phyloP scores from a whole-genome alignment of 23 red algal genomes.

The Gracilaria gracilis region DNA sequence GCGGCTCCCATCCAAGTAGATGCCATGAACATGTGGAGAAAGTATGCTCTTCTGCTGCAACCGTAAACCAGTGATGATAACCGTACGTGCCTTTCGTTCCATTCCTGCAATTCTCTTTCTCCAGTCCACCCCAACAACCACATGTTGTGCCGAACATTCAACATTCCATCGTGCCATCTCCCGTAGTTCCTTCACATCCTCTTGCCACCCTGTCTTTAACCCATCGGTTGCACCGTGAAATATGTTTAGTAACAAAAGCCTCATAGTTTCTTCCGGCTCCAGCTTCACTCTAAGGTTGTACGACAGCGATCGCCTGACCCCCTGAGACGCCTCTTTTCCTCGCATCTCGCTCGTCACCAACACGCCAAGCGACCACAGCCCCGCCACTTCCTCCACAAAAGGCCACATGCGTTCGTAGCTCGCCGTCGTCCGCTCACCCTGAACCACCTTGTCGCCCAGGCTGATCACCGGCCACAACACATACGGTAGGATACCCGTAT shows the following conservation, averaged over 20 bases:
- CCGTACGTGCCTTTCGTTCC: too few relatives aligned
- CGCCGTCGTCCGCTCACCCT: background rate
- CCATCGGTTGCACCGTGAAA: conserved; percentile 38
- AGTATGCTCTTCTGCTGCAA: too few relatives aligned
- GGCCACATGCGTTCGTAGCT: conserved; percentile 29
- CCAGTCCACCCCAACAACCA: conserved; percentile 29
- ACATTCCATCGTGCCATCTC: conserved; percentile 38
- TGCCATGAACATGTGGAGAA: background rate
- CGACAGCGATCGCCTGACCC: conserved; percentile 7
- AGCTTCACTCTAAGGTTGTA: conserved; percentile 3
- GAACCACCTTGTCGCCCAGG: background rate
- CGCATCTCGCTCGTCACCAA: conserved; percentile 28
- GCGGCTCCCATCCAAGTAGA: background rate
- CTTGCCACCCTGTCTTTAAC: conserved; percentile 25
- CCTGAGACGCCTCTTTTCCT: background rate
- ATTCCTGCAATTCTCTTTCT: background rate
- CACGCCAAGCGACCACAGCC: conserved; percentile 32
- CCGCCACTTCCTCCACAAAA: conserved; percentile 49
- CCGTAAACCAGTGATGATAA: too few relatives aligned
- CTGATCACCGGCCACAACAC: conserved; percentile 46
- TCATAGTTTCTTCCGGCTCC: conserved; percentile 28
- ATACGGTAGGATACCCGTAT: conserved; percentile 43
- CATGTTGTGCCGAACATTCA: background rate
- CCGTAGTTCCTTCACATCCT: conserved; percentile 34
- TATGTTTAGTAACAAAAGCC: conserved; percentile 30